phyloP scores from a whole-genome alignment of 1,139 yeast genomes.

The Lodderomyces jiufengensis region DNA sequence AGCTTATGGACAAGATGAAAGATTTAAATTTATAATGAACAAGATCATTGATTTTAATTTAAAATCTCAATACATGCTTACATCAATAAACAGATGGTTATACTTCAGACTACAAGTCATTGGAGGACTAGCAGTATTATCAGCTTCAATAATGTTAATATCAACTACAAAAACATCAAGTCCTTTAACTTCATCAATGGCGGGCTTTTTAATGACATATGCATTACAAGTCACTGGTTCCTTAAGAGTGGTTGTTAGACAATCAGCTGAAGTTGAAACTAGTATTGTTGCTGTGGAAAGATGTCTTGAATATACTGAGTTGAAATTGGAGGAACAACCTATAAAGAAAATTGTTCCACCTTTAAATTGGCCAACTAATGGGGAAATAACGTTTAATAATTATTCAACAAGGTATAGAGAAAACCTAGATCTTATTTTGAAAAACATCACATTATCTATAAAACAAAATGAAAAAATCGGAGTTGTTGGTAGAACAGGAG shows the following conservation, averaged over 20 bases:
- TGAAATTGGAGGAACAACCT: constrained; percentile 24
- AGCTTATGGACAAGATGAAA: constrained; percentile 50
- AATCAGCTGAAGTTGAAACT: constrained; percentile 31
- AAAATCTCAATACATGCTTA: constrained; percentile 52
- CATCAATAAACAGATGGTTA: constrained; percentile 36
- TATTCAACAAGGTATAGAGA: constrained; percentile 30
- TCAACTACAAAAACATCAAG: constrained; percentile 18
- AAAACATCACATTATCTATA: constrained; percentile 22
- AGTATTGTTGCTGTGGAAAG: constrained; percentile 32
- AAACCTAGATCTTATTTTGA: constrained; percentile 29
- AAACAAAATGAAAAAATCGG: constrained; percentile 31
- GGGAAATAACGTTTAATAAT: constrained; percentile 24
- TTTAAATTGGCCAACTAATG: constrained; percentile 25
- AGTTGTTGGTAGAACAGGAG: constrained; percentile 36
- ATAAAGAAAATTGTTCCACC: constrained; percentile 21
- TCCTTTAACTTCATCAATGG: constrained; percentile 26
- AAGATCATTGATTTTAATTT: constrained; percentile 62
- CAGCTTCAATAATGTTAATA: constrained; percentile 24
- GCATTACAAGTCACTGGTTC: constrained; percentile 27
- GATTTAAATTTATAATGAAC: constrained; percentile 54
- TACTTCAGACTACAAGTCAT: constrained; percentile 30
- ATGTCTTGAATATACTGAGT: constrained; percentile 27
- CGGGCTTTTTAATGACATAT: constrained; percentile 35
- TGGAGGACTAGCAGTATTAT: constrained; percentile 25
- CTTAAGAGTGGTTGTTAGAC: constrained; percentile 25